Evolutionary conservation across 768 basidiomycete species (phyloP), one percentile per base, ranked within the genome.

Genomic region (Obba rivulosa): DNA sequence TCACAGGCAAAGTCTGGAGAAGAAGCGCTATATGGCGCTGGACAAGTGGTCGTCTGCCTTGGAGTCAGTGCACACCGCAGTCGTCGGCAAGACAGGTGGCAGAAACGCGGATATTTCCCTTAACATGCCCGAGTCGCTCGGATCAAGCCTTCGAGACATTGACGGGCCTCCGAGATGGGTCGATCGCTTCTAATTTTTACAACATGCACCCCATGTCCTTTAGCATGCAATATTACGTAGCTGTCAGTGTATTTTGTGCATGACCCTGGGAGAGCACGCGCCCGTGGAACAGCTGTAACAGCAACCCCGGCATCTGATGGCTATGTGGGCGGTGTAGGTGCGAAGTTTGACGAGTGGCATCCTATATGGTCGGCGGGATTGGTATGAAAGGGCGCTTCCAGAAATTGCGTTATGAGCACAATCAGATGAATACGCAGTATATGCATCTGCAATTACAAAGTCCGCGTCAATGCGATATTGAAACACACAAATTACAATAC

Each of bases 1-100:
- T 31, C 13, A 13, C 45, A 93, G 91, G 55, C 87, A 92, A 76
- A 87, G 81, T 58, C 72, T 94, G 45, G 92, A 93, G 65, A 89
- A 85, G 71, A 85, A 84, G 59, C 82, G 92, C 24, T 93, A 94
- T 57, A 71, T 76, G 37, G 87, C 92, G 11, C 70, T 94, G 41
- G 78, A 79, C 52, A 83, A 81, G 57, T 94, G 92, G 92, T 83
- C 88, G 3, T 78, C 81, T 43, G 82, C 87, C n/a, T 69, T 94
- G 11, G 83, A 88, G 51, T 69, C 75, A 16, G 80, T 94, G 8
- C 90, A 94, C 56, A 69, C 69, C n/a, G 77, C 83, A 18, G 80
- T 94, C 24, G 74, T 92, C 17, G 72, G 73, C 10, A 94, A 93
- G 66, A 65, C 64, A 22, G 62, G 65, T 24, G 52, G 59, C 13